phyloP scores from a whole-genome alignment of 2,329 filamentous ascomycete species.

The Clarireedia monteithiana region DNA sequence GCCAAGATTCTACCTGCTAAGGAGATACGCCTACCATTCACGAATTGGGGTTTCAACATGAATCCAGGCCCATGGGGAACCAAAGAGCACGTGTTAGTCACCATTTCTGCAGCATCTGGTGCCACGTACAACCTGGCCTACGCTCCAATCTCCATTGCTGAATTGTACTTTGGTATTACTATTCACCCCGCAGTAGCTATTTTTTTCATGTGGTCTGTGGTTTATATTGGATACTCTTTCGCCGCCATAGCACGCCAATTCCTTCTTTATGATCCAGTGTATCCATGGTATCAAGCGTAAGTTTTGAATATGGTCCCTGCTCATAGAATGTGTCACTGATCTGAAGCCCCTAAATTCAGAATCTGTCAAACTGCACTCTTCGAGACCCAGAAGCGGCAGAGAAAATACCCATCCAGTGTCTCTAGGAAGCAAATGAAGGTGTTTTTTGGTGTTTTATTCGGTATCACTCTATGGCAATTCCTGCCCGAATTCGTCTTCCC shows the following conservation, averaged over 20 bases:
- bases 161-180: slow-evolving; percentile 47
- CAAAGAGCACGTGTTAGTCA: slow-evolving; percentile 27
- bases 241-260: slow-evolving; percentile 50
- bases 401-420: slow-evolving; percentile 39
- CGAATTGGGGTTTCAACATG: slow-evolving; percentile 33
- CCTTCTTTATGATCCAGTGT: slow-evolving; percentile 49
- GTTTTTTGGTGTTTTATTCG: slow-evolving; percentile 46
- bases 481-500: slow-evolving; percentile 54
- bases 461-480: slow-evolving; percentile 53
- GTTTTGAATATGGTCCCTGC: neutral
- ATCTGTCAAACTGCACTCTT: slow-evolving; percentile 50
- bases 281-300: slow-evolving; percentile 36
- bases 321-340: neutral
- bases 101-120: slow-evolving; percentile 43
- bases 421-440: slow-evolving; percentile 47
- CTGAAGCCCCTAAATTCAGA: slow-evolving; percentile 6
- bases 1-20: slow-evolving; percentile 38
- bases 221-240: slow-evolving; percentile 51
- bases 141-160: slow-evolving; percentile 45
- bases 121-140: slow-evolving; percentile 45
- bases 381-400: slow-evolving; percentile 46
- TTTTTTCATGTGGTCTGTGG: slow-evolving; percentile 53
- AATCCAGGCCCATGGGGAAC: slow-evolving; percentile 27
- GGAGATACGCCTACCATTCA: slow-evolving; percentile 36
- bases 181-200: slow-evolving; percentile 47